These are phyloP conservation scores for Linanthus parryae DNA, from an alignment of 148 eudicot species.

Conservation along the genomic window DNA sequence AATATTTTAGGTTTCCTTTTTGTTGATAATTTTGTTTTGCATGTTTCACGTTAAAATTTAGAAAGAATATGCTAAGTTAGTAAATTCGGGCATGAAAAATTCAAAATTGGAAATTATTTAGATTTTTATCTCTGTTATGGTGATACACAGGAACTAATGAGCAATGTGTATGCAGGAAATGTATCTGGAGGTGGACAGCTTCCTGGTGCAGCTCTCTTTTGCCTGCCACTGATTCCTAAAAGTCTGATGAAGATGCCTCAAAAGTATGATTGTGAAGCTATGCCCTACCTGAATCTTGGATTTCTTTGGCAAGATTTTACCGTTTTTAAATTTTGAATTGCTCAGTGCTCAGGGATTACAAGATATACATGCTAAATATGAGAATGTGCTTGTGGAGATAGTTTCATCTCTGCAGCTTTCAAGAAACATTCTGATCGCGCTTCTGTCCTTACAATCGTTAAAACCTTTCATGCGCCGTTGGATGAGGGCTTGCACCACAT, in stretches of 20 bases:
- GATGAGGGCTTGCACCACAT: slow-evolving; percentile 42
- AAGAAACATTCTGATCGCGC: slow-evolving; percentile 63
- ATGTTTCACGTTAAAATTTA: too few relatives aligned
- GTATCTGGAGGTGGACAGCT: slow-evolving; percentile 34
- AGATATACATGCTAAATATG: slow-evolving; percentile 49
- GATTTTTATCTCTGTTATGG: background rate
- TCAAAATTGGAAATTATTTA: too few relatives aligned
- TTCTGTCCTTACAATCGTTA: slow-evolving; percentile 83
- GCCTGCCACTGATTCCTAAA: slow-evolving; percentile 37
- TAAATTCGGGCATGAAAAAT: too few relatives aligned
- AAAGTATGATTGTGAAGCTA: slow-evolving; percentile 36
- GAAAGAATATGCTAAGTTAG: too few relatives aligned
- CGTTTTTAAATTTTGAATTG: slow-evolving; percentile 14
- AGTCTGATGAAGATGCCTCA: slow-evolving; percentile 27
- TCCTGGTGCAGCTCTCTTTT: slow-evolving; percentile 87
- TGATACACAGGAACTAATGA: background rate
- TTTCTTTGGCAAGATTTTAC: background rate
- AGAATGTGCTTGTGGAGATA: slow-evolving; percentile 47
- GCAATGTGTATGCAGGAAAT: slow-evolving; percentile 42
- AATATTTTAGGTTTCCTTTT: too few relatives aligned
- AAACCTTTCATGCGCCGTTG: slow-evolving; percentile 81
- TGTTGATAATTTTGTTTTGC: too few relatives aligned
- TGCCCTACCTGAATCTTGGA: background rate
- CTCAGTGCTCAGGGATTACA: slow-evolving; percentile 41
- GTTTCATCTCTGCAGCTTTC: slow-evolving; percentile 69